Percentiles rank a stretch among this genome's conserved stretches.
phyloP scores from a whole-genome alignment of 805 yeast genomes.

The Deakozyma indianensis region DNA sequence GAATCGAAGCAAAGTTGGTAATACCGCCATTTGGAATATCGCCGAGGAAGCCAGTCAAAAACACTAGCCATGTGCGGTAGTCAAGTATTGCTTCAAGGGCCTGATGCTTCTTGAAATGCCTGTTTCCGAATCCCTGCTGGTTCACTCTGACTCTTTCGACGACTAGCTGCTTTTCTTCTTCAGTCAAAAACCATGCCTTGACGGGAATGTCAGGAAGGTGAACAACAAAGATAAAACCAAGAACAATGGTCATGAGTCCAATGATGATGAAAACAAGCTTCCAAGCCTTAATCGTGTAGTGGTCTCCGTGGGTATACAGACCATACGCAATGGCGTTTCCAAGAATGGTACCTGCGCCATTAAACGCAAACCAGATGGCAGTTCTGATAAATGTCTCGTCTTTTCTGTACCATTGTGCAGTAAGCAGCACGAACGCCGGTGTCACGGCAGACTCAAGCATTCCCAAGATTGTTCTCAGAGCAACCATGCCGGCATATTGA shows the following conservation, averaged over 20 bases:
- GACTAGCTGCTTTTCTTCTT: conserved; percentile 30
- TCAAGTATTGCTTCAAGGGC: conserved; percentile 36
- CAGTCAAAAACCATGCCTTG: conserved; percentile 31
- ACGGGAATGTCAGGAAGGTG: conserved; percentile 39
- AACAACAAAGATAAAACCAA: conserved; percentile 15
- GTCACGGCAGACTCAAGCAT: conserved; percentile 37
- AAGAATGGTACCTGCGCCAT: conserved; percentile 30
- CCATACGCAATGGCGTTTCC: conserved; percentile 39
- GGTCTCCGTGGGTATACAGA: conserved; percentile 19
- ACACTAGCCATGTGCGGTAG: conserved; percentile 33
- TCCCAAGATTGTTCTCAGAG: conserved; percentile 34
- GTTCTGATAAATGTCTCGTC: conserved; percentile 31
- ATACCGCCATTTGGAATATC: conserved; percentile 42
- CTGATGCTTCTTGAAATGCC: conserved; percentile 38
- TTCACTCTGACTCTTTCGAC: conserved; percentile 39
- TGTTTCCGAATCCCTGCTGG: conserved; percentile 45
- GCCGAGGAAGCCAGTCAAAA: conserved; percentile 25
- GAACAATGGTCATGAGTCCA: conserved; percentile 38
- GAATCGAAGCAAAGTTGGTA: conserved; percentile 32
- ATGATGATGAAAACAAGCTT: conserved; percentile 39
- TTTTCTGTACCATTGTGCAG: conserved; percentile 42
- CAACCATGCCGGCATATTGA: conserved; percentile 31
- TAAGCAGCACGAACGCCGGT: conserved; percentile 42
- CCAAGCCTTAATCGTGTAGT: conserved; percentile 29
- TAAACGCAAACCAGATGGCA: conserved; percentile 28